These are phyloP conservation scores for Cyathus striatus DNA, from an alignment of 768 basidiomycete species.

Conservation along the genomic window DNA sequence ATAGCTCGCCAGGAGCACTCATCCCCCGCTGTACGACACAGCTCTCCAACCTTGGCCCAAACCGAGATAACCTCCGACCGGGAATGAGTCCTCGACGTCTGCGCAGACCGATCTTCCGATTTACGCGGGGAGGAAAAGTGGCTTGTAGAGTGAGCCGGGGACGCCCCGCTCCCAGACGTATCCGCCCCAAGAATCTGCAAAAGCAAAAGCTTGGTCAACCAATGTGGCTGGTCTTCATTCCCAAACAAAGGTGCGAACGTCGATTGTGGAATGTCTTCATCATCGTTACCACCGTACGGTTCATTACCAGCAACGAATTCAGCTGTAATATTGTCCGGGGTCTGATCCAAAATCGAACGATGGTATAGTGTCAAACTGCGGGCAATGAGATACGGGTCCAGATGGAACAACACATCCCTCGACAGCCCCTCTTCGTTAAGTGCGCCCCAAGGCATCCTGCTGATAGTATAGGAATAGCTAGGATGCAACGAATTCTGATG, in stretches of 20 bases:
- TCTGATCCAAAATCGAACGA: conserved; percentile 41
- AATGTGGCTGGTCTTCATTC: conserved; percentile 68
- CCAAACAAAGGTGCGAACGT: conserved; percentile 47
- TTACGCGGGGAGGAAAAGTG: conserved; percentile 21
- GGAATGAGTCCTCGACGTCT: conserved; percentile 58
- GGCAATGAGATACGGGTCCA: conserved; percentile 62
- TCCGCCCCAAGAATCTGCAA: conserved; percentile 67
- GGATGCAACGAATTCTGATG: conserved; percentile 18
- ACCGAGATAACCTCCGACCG: conserved; percentile 68
- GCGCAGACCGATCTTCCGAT: conserved; percentile 26
- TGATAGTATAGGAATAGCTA: conserved; percentile 7
- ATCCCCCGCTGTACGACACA: conserved; percentile 68
- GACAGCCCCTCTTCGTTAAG: conserved; percentile 66
- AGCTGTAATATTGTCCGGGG: conserved; percentile 49
- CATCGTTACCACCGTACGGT: conserved; percentile 4
- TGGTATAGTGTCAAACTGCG: conserved; percentile 62
- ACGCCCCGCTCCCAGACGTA: conserved; percentile 24
- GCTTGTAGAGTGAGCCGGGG: conserved; percentile 2
- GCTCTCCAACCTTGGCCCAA: conserved; percentile 72
- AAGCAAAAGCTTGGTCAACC: conserved; percentile 72
- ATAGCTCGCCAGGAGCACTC: conserved; percentile 80
- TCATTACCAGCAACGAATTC: conserved; percentile 34
- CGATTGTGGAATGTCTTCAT: conserved; percentile 2
- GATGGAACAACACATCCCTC: conserved; percentile 53
- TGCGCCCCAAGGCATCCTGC: conserved; percentile 39